Percentiles rank a stretch among this genome's conserved stretches.
phyloP scores from a whole-genome alignment of 2,329 filamentous ascomycete genomes.

The Paecilomyces sp. region DNA sequence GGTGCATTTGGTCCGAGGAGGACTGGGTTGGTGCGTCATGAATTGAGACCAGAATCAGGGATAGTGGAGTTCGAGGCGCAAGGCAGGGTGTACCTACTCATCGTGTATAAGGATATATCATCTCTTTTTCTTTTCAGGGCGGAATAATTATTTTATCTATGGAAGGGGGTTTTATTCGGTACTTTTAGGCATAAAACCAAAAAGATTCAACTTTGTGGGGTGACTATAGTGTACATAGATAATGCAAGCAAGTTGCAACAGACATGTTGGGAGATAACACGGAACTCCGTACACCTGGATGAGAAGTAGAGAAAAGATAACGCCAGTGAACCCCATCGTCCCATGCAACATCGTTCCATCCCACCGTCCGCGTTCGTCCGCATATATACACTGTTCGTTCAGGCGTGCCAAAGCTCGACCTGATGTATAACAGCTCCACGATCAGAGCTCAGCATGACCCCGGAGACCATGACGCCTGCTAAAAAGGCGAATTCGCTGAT shows the following conservation, averaged over 20 bases:
- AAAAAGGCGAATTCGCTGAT: no score
- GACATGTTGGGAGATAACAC: neutral
- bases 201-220: neutral
- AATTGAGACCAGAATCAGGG: neutral
- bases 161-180: neutral
- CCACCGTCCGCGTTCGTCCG: neutral
- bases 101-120: neutral
- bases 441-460: no score
- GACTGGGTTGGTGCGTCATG: neutral
- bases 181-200: neutral
- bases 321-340: neutral
- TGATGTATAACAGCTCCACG: no score
- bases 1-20: neutral
- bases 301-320: neutral
- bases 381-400: neutral
- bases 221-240: neutral
- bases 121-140: neutral
- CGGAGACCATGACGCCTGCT: no score
- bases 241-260: neutral
- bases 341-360: neutral
- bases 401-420: neutral
- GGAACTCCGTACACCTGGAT: neutral
- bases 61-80: slow-evolving; percentile 2
- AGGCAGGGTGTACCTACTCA: neutral
- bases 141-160: neutral